A percentile compares a stretch with the other conserved stretches of the same genome.
These are phyloP conservation scores for Geum urbanum DNA, from an alignment of 306 rosid species.

Conservation along the genomic window DNA sequence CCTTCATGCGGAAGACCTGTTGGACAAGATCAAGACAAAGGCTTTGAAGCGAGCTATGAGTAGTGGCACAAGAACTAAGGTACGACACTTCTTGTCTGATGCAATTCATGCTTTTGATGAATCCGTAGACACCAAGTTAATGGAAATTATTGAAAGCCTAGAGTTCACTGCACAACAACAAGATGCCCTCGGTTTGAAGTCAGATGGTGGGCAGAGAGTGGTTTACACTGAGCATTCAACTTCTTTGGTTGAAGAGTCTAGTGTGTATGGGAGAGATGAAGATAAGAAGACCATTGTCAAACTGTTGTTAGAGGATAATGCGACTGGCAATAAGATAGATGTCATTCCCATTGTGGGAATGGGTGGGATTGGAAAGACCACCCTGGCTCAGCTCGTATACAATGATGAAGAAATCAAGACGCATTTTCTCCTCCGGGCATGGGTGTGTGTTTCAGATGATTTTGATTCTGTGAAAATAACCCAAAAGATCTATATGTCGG, in stretches of 20 bases:
- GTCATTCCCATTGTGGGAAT: background rate
- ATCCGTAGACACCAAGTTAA: background rate
- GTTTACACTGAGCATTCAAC: background rate
- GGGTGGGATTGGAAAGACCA: slow-evolving; percentile 11
- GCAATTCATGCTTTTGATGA: background rate
- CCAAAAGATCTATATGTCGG: background rate
- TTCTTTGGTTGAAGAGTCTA: background rate
- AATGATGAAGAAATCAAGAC: background rate
- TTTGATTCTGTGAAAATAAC: background rate
- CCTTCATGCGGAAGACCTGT: slow-evolving; percentile 12
- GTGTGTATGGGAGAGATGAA: background rate
- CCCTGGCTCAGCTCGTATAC: background rate
- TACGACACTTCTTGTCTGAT: too few relatives aligned
- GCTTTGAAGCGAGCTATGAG: background rate
- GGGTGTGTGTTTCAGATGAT: slow-evolving; percentile 1
- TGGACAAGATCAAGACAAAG: slow-evolving; percentile 1
- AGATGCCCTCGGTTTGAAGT: background rate
- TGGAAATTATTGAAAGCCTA: background rate
- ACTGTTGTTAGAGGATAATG: background rate
- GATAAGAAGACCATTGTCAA: background rate
- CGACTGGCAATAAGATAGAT: background rate
- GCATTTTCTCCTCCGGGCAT: background rate
- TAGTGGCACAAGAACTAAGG: background rate
- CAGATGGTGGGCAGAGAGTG: background rate
- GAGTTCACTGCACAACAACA: background rate